These are phyloP conservation scores for Daldinia eschscholtzii DNA, from an alignment of 2,329 filamentous ascomycete genomes.

Conservation along the genomic window DNA sequence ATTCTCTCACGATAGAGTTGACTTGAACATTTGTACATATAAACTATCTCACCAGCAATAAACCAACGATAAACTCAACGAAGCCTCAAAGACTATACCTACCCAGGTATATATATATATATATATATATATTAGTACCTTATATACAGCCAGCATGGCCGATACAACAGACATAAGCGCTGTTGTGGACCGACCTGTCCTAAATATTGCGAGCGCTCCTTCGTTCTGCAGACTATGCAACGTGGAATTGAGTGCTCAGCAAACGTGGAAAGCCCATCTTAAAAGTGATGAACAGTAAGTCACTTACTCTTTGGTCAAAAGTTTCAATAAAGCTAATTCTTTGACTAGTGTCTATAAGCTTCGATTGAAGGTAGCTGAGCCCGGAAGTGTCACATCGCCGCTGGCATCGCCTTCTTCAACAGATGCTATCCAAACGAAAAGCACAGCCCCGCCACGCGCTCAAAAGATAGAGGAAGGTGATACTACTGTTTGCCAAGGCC, in stretches of 20 bases:
- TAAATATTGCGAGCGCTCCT: background rate
- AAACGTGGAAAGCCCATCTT: conserved; percentile 6
- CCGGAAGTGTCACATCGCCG: background rate
- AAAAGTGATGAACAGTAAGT: conserved; percentile 7
- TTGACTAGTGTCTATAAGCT: background rate
- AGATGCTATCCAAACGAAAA: background rate
- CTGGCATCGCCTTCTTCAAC: background rate
- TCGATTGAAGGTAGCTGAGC: conserved; percentile 6
- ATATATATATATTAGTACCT: too few relatives aligned
- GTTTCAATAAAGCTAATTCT: background rate
- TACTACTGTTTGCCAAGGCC: background rate
- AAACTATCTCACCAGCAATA: background rate
- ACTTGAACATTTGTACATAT: conserved; percentile 1
- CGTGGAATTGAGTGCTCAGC: background rate
- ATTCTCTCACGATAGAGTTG: background rate
- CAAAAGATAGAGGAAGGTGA: background rate
- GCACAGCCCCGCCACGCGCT: background rate
- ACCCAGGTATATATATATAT: background rate
- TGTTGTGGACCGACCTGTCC: background rate
- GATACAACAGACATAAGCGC: background rate
- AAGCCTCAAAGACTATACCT: background rate
- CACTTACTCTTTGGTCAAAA: background rate
- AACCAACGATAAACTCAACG: background rate
- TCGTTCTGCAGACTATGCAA: conserved; percentile 1
- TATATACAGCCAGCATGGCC: background rate